Percentiles rank a stretch among this genome's conserved stretches.
These are phyloP conservation scores for Phallus indusiatus DNA, from an alignment of 768 basidiomycete genomes.

Conservation along the genomic window DNA sequence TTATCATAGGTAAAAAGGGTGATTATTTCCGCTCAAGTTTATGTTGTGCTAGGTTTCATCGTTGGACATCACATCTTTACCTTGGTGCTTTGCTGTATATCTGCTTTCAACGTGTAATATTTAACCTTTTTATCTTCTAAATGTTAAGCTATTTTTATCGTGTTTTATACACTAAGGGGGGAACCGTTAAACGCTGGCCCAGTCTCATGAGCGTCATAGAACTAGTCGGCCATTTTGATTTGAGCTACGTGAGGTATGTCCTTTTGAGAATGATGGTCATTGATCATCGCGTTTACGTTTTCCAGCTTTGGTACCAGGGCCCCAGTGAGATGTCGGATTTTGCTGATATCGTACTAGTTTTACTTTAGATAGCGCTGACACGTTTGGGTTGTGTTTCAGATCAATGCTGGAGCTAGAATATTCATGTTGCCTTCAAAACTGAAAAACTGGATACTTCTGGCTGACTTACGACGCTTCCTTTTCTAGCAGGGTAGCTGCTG, in stretches of 20 bases:
- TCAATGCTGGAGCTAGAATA: slow-evolving; percentile 49
- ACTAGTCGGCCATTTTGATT: neutral
- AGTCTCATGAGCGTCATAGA: no score
- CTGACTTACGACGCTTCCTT: slow-evolving; percentile 55
- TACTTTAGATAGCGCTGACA: slow-evolving; percentile 49
- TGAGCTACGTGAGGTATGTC: neutral
- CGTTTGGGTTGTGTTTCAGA: slow-evolving; percentile 64
- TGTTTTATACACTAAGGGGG: neutral
- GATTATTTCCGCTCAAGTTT: neutral
- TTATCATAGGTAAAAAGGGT: neutral
- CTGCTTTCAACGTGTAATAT: neutral
- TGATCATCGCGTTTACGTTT: slow-evolving; percentile 21
- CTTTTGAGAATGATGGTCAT: neutral
- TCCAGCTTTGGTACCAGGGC: slow-evolving; percentile 63
- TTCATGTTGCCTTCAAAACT: neutral
- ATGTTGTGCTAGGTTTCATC: neutral
- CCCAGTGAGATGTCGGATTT: slow-evolving; percentile 91
- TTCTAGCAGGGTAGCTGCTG: slow-evolving; percentile 55
- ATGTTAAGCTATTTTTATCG: neutral
- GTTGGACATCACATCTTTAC: neutral
- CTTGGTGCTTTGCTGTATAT: neutral
- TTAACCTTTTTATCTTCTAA: neutral
- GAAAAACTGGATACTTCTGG: neutral
- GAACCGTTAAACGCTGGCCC: no score
- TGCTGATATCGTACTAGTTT: slow-evolving; percentile 84